Conservation (phyloP, 148 eudicot species). For the Cornus kousa region DNA sequence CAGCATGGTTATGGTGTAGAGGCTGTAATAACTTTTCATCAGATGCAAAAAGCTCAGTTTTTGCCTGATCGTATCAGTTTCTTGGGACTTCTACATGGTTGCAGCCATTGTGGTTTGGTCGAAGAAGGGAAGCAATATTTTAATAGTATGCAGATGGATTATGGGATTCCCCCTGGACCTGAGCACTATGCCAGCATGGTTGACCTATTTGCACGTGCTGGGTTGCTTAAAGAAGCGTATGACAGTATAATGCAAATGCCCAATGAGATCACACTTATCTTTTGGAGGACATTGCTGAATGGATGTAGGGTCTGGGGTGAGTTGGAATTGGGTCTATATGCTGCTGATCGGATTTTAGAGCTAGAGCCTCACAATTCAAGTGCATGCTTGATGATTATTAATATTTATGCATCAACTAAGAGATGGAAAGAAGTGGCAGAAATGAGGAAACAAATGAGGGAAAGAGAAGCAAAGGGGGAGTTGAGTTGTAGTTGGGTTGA, state of each 20-base stretch:
- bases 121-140: slow-evolving; percentile 27
- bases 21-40: slow-evolving; percentile 30
- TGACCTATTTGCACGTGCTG: slow-evolving; percentile 30
- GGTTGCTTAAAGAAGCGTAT: slow-evolving; percentile 32
- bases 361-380: slow-evolving; percentile 25
- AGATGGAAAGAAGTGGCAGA: slow-evolving; percentile 13
- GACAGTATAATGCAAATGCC: slow-evolving; percentile 29
- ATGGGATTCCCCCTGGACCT: slow-evolving; percentile 23
- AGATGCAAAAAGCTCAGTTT: slow-evolving; percentile 24
- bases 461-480: slow-evolving; percentile 21
- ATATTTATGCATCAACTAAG: slow-evolving; percentile 18
- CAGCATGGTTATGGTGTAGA: slow-evolving; percentile 25
- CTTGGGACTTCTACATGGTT: slow-evolving; percentile 30
- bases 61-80: slow-evolving; percentile 28
- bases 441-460: slow-evolving; percentile 16
- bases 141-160: slow-evolving; percentile 18
- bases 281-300: slow-evolving; percentile 34
- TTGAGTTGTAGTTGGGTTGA: slow-evolving; percentile 33
- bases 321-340: slow-evolving; percentile 24
- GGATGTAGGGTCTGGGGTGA: slow-evolving; percentile 34
- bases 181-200: slow-evolving; percentile 34
- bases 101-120: slow-evolving; percentile 28
- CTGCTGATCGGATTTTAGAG: slow-evolving; percentile 21
- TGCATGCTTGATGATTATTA: slow-evolving; percentile 18
- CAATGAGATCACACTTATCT: slow-evolving; percentile 24